Base-by-base conservation (phyloP, 106 monocot genomes). In the Allium cepa region DNA sequence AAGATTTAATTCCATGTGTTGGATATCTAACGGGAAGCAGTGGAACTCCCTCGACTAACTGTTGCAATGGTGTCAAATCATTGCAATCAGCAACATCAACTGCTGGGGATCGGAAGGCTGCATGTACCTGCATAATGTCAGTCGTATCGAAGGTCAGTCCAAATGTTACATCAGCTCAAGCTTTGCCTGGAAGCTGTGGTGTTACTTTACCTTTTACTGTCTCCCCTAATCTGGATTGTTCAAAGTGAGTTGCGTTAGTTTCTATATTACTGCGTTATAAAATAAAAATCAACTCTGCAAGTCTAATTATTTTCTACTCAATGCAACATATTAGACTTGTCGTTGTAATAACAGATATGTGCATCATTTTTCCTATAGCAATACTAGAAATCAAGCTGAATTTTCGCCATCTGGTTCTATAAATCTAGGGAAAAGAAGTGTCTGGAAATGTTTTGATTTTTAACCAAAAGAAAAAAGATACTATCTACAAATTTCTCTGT, bases 191-290 rank as follows among this genome's bases (percentile, higher is more conserved):
- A 3, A 71, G 46, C 53, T 80, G 80, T 28, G 69, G 69, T 27
- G 9, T 75, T 61, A 59, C 18, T 17, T 66, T 80, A 57, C 80
- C 80, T 18, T 80, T 71, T 67, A 71, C 75, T 17, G 47, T 75
- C 27, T 80, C 80, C 15, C 17, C 67, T 7, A 62, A 22, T 66
- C 28, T 75, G 22, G 75, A 80, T 56, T 80, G 80, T 50, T 75
- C 80, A 50, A 75, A 64, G 80, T 80, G 66, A 48, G 47, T 55
- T 36, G 36, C 36, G 3, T 36, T 36, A 4, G 36, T 36, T 36
- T 36, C 36, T 36, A 36, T 36, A 36, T 22, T 22, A 22, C 0
- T 36, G 36, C 36, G 5, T 36, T 36, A 5, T 36, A 36, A 36
- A 36, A 36, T 36, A 36, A 36, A 4, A 22, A 22, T 22, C 22